A percentile compares a stretch with the other conserved stretches of the same genome.
Evolutionary conservation across 2,329 filamentous ascomycete genomes (phyloP).

Genomic region (Cladosporium sphaerospermum): DNA sequence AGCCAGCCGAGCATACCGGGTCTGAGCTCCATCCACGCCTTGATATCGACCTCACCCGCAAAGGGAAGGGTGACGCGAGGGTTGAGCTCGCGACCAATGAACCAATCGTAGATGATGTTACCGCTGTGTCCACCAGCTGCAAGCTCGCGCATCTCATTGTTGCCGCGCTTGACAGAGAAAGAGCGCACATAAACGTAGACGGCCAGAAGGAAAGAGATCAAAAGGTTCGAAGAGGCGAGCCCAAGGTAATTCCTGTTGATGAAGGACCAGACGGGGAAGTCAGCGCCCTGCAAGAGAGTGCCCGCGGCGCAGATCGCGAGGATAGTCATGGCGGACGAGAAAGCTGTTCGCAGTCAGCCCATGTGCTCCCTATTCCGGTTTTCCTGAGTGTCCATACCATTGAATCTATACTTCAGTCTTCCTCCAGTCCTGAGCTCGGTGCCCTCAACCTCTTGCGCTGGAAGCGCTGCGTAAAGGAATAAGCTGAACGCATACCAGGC

Average conservation of each 20-base stretch:
- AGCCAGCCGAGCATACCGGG: conserved; percentile 88
- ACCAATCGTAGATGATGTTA: conserved; percentile 91
- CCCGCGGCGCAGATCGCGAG: conserved; percentile 66
- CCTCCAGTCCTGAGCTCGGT: conserved; percentile 64
- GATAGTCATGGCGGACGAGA: conserved; percentile 67
- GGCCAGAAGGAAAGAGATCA: conserved; percentile 67
- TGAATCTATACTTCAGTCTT: conserved; percentile 72
- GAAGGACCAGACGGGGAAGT: conserved; percentile 86
- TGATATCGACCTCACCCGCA: conserved; percentile 82
- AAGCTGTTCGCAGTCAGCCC: conserved; percentile 47
- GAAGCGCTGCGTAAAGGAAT: conserved; percentile 68
- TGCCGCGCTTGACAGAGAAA: conserved; percentile 72
- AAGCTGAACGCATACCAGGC: conserved; percentile 74
- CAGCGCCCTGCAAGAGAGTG: conserved; percentile 67
- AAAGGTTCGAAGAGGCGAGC: conserved; percentile 73
- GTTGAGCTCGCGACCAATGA: conserved; percentile 92
- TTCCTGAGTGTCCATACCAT: conserved; percentile 33
- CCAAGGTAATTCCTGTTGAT: conserved; percentile 87
- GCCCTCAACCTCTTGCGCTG: conserved; percentile 66
- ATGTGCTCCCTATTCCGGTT: background rate
- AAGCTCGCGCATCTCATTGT: conserved; percentile 67
- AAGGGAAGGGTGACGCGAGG: conserved; percentile 73
- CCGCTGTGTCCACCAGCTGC: conserved; percentile 75
- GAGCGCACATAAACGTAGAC: conserved; percentile 75
- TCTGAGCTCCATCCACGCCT: conserved; percentile 83